Evolutionary conservation across 768 basidiomycete species (phyloP).

Genomic region (Amanita brunnescens): DNA sequence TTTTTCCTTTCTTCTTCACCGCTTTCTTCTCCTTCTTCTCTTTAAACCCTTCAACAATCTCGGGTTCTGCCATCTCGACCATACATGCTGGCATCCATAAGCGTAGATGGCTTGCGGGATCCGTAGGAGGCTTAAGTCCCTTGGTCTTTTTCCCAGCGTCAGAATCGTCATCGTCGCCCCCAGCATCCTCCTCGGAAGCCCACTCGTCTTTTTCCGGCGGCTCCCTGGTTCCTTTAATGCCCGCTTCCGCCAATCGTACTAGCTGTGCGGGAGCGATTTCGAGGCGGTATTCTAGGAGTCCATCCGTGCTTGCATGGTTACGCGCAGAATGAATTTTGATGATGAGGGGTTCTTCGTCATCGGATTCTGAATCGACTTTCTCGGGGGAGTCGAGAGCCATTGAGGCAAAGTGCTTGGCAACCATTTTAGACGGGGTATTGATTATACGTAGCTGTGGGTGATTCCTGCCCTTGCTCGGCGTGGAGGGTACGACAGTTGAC

Average conservation of each 20-base stretch:
- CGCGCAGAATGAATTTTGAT: constrained; percentile 59
- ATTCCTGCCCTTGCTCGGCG: constrained; percentile 30
- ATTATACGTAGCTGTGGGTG: constrained; percentile 13
- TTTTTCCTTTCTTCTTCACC: constrained; percentile 43
- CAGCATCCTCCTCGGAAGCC: constrained; percentile 38
- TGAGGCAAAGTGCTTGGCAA: constrained; percentile 46
- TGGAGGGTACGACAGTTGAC: constrained; percentile 18
- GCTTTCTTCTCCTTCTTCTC: constrained; percentile 36
- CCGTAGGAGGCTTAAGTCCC: constrained; percentile 28
- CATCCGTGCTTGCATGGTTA: constrained; percentile 62
- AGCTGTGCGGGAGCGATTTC: constrained; percentile 64
- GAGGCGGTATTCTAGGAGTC: constrained; percentile 69
- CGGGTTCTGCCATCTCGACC: constrained; percentile 58
- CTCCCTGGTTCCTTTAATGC: constrained; percentile 52
- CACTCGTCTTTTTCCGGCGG: constrained; percentile 40
- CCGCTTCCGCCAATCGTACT: constrained; percentile 54
- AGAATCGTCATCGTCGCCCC: constrained; percentile 28
- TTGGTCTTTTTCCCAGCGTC: constrained; percentile 18
- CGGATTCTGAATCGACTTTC: constrained; percentile 17
- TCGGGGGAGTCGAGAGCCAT: constrained; percentile 24
- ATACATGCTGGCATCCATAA: constrained; percentile 84
- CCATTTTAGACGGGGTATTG: constrained; percentile 49
- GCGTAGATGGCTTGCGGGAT: constrained; percentile 49
- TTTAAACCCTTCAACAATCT: constrained; percentile 55
- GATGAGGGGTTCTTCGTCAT: constrained; percentile 38